Conservation (phyloP, 148 eudicot species). For the Rhododendron kiyosumense region DNA sequence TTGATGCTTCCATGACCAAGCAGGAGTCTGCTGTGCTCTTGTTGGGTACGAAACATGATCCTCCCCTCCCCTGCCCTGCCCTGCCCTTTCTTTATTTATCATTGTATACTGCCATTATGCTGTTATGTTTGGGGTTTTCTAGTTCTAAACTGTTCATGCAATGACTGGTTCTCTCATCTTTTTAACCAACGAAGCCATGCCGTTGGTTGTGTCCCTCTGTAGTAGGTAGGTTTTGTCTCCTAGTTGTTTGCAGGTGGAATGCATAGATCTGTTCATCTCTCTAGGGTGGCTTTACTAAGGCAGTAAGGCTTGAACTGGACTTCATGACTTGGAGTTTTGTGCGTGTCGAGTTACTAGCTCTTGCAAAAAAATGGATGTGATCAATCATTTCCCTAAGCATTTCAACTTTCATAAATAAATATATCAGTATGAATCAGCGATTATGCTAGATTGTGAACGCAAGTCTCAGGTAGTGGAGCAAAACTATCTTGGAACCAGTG, state of each 20-base stretch:
- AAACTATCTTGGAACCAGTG: neutral
- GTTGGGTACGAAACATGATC: conserved; percentile 54
- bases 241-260: neutral
- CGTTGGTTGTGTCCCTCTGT: neutral
- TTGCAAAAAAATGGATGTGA: neutral
- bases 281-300: neutral
- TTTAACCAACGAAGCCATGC: neutral
- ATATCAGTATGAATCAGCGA: neutral
- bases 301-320: neutral
- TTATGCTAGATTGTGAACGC: neutral
- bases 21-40: conserved; percentile 99
- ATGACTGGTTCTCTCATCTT: neutral
- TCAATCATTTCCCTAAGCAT: neutral
- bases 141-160: neutral
- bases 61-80: neutral
- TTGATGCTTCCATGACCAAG: conserved; percentile 73
- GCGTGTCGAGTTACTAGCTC: neutral
- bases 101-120: neutral
- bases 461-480: neutral
- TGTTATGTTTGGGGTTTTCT: neutral
- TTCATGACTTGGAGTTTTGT: neutral
- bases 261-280: neutral
- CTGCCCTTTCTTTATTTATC: neutral
- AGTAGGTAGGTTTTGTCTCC: neutral
- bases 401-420: neutral